These are phyloP conservation scores for Cordyceps cateniannulata DNA, from an alignment of 2,329 filamentous ascomycete species.

Conservation along the genomic window DNA sequence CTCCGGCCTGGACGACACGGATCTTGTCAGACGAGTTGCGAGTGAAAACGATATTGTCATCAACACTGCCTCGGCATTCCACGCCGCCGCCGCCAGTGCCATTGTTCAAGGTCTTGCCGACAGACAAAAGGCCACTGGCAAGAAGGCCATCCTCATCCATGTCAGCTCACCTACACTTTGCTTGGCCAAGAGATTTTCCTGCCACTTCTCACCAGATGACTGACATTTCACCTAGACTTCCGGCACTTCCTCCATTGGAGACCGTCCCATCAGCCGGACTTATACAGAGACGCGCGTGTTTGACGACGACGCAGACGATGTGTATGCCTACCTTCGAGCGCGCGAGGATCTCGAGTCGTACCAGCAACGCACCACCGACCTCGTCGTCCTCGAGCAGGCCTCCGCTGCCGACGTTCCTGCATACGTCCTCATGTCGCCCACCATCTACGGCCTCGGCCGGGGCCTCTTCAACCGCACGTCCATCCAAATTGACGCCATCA, in stretches of 20 bases:
- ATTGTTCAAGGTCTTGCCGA: conserved; percentile 36
- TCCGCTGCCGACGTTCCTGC: conserved; percentile 29
- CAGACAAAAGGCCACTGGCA: conserved; percentile 27
- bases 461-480: conserved; percentile 34
- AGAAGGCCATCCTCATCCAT: conserved; percentile 34
- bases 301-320: conserved; percentile 32
- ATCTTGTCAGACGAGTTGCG: conserved; percentile 17
- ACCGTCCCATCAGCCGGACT: conserved; percentile 30
- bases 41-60: conserved; percentile 32
- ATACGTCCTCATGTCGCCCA: conserved; percentile 38
- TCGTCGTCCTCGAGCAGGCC: conserved; percentile 33
- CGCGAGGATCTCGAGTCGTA: conserved; percentile 32
- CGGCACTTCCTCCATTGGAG: conserved; percentile 38
- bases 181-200: too few relatives aligned
- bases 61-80: conserved; percentile 34
- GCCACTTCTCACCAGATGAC: not conserved
- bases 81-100: conserved; percentile 31
- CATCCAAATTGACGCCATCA: conserved; percentile 32
- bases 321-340: conserved; percentile 31
- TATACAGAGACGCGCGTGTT: conserved; percentile 25
- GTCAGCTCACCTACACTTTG: conserved; percentile 15
- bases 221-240: conserved; percentile 23
- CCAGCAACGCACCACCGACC: conserved; percentile 36
- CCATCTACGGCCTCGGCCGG: conserved; percentile 39
- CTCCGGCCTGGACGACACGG: conserved; percentile 19